Conservation (phyloP, 2,329 filamentous ascomycete species). For the Cladosporium sp. region DNA sequence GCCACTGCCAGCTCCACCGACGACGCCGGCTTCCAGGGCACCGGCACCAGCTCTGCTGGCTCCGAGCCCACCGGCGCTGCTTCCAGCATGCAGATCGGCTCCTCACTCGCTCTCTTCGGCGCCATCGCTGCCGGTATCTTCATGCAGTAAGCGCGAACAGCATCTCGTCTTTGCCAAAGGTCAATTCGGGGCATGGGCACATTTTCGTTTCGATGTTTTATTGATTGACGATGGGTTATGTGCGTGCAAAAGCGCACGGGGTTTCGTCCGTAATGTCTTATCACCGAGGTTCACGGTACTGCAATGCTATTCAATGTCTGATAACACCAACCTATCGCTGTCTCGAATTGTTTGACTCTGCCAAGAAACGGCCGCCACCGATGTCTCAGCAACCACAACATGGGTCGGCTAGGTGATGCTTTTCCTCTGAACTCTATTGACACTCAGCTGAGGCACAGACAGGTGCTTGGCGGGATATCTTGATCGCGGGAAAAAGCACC, state of each 20-base stretch:
- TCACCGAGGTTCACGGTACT: conserved; percentile 6
- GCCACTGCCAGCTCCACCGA: conserved; percentile 12
- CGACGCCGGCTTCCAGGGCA: conserved; percentile 10
- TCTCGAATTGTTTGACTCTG: background rate
- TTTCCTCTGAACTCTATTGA: no score
- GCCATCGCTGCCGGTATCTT: conserved; percentile 35
- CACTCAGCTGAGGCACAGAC: no score
- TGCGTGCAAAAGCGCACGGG: background rate
- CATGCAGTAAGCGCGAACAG: conserved; percentile 3
- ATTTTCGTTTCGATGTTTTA: no score
- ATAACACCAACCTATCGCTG: background rate
- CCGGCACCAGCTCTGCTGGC: conserved; percentile 3
- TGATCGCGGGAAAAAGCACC: no score
- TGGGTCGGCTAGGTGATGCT: no score
- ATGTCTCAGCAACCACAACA: background rate
- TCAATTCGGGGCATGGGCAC: no score
- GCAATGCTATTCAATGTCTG: conserved; percentile 9
- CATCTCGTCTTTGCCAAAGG: no score
- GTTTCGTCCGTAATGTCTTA: conserved; percentile 10
- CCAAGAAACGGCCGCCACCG: background rate
- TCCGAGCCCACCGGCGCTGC: conserved; percentile 18
- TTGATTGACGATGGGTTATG: background rate
- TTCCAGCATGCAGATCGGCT: conserved; percentile 23
- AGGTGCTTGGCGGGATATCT: no score
- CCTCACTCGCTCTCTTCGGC: conserved; percentile 35